phyloP scores from a whole-genome alignment of 202 grass and related monocot species.

The Cymbopogon flexuosus region DNA sequence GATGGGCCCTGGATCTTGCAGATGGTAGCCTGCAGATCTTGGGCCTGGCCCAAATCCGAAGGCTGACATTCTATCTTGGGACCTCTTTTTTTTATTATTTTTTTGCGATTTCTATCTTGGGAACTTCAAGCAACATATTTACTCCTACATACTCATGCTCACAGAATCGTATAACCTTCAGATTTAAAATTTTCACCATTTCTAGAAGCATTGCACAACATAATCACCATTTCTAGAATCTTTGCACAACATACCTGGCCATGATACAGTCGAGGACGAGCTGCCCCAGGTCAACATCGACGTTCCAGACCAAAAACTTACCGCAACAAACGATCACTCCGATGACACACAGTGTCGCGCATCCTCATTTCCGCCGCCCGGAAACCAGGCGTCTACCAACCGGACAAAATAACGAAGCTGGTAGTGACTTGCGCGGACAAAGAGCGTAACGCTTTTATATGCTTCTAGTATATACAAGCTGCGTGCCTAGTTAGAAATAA shows the following conservation, averaged over 20 bases:
- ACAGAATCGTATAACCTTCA: background rate
- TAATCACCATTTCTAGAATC: slow-evolving; percentile 32
- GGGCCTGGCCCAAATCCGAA: background rate
- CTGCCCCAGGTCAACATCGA: slow-evolving; percentile 19
- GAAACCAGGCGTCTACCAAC: background rate
- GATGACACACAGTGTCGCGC: slow-evolving; percentile 16
- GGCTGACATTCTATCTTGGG: too few species aligned
- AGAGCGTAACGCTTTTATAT: slow-evolving; percentile 9
- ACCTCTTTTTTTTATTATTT: too few species aligned
- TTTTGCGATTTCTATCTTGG: background rate
- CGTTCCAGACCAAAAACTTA: slow-evolving; percentile 16
- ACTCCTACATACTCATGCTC: background rate
- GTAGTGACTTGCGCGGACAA: slow-evolving; percentile 13
- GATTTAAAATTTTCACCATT: slow-evolving; percentile 5
- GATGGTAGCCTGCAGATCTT: background rate
- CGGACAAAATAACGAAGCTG: slow-evolving; percentile 35
- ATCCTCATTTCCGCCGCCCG: slow-evolving; percentile 44
- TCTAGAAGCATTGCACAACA: background rate
- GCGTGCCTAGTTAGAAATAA: slow-evolving; percentile 21
- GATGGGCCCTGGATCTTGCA: background rate
- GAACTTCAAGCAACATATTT: background rate
- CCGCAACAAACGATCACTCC: slow-evolving; percentile 27
- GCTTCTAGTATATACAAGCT: background rate
- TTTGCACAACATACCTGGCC: background rate
- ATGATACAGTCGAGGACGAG: slow-evolving; percentile 23